Base-by-base conservation (phyloP, 2,329 filamentous ascomycete genomes). In the Davidsoniella virescens region DNA sequence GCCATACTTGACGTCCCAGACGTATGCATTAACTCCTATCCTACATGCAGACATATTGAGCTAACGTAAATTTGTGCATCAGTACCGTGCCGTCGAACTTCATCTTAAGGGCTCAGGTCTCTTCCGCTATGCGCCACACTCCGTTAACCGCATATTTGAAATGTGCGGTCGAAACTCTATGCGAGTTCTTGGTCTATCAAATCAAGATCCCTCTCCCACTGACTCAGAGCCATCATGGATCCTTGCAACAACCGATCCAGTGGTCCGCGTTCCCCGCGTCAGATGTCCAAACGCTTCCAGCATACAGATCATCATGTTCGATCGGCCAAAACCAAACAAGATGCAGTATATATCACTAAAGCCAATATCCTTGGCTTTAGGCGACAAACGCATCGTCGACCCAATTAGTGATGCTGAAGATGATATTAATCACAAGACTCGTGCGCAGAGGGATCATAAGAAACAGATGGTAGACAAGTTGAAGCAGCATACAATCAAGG, bases 311-410 rank as follows among this genome's bases (percentile, higher is more conserved):
- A 84, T 96, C 52, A 72, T 93, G 52, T 98, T 93, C 64, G 80
- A 94, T 58, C 75, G 88, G 44, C 92, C 92, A 1, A 76, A 83
- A 51, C 90, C 92, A 0, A 79, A 75, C 29, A 77, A 80, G 50
- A 96, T 98, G 92, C 90, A 98, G 64, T 98, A 96, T 64, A 82
- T 96, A 57, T 98, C 92, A 1, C 70, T 95, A 17, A 76, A 79
- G 25, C 90, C 92, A 0, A 96, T 98, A 47, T 82, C 87, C 0
- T 71, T 98, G 40, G 87, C 87, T 0, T 69, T 98, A 12, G 84
- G 76, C 2, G 84, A 90, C 60, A 87, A 90, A 58, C 52, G 68
- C 60, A 56, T 57, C 49, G 62, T 59, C 37, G 63, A 61, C 36
- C 56, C 54, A 3, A 57, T 59, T 25, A 61, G 64, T 26, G 61